A percentile compares a stretch with the other conserved stretches of the same genome.
Conservation (phyloP, 2,329 filamentous ascomycete species). For the Sarocladium oryzae region DNA sequence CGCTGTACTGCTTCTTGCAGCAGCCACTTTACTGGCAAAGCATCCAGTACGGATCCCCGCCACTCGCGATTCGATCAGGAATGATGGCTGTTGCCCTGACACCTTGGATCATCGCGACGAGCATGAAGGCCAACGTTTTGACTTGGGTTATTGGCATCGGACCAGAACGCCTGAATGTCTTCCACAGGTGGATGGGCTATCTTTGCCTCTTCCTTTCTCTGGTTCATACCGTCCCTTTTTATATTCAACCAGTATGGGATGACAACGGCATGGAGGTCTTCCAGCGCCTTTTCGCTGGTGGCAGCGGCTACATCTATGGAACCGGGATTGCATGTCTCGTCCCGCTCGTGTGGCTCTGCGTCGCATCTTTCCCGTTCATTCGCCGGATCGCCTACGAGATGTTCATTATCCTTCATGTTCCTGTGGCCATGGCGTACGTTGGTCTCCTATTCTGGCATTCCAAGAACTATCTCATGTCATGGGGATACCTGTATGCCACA, state of each 20-base stretch:
- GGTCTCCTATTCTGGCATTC: slow-evolving; percentile 93
- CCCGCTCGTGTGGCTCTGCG: slow-evolving; percentile 74
- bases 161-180: slow-evolving; percentile 84
- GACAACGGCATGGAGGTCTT: slow-evolving; percentile 68
- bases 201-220: slow-evolving; percentile 76
- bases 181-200: slow-evolving; percentile 89
- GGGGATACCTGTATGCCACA: slow-evolving; percentile 81
- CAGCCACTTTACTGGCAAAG: slow-evolving; percentile 86
- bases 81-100: slow-evolving; percentile 91
- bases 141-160: slow-evolving; percentile 82
- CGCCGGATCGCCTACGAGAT: slow-evolving; percentile 76
- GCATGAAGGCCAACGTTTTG: slow-evolving; percentile 86
- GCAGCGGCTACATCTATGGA: slow-evolving; percentile 69
- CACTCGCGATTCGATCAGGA: slow-evolving; percentile 76
- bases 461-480: slow-evolving; percentile 84
- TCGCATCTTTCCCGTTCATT: slow-evolving; percentile 76
- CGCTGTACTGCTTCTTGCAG: slow-evolving; percentile 78
- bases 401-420: slow-evolving; percentile 77
- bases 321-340: slow-evolving; percentile 77
- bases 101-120: slow-evolving; percentile 85
- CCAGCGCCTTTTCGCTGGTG: slow-evolving; percentile 58
- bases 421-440: slow-evolving; percentile 73
- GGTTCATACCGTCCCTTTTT: slow-evolving; percentile 83
- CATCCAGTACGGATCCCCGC: slow-evolving; percentile 81
- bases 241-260: slow-evolving; percentile 81